Evolutionary conservation across 768 basidiomycete genomes (phyloP), one percentile per base, ranked within the genome.

Genomic region (Lactarius quietus): DNA sequence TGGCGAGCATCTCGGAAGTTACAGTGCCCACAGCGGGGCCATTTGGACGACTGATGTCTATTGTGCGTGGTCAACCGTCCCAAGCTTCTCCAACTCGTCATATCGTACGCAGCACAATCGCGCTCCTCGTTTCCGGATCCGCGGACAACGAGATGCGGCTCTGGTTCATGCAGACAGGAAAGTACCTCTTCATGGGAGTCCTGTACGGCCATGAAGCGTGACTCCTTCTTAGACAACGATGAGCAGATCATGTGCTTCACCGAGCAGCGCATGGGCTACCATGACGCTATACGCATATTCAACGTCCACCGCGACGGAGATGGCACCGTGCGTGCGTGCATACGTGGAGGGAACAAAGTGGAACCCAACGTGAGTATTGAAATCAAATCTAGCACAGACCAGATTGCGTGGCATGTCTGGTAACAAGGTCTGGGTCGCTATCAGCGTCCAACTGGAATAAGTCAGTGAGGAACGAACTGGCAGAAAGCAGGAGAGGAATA

Each of bases 141-240:
- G 97, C 97, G 18, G 96, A 99, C n/a, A n/a, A n/a, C n/a, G n/a
- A n/a, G n/a, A n/a, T n/a, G n/a, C n/a, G n/a, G n/a, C n/a, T n/a
- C n/a, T 99, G 96, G 97, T 82, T 83, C 54, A 92, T 98, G 35
- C 79, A 85, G 57, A 90, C 88, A 5, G 97, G 96, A 64, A 93
- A 97, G 78, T 95, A 93, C 73, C 81, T 99, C 33, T 92, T 88
- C 75, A 88, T 99, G 97, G 97, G 96, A 98, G 76, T 98, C 97
- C 82, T 91, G 92, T 38, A 98, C 96, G 0, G 97, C 97, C 6
- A 92, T 99, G 70, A 98, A 98, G 82, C 83, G 96, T 53, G 96
- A 98, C 28, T 85, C 87, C 8, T 98, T 96, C 82, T 93, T 85
- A 76, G 90, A 91, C 63, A 87, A 92, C 71, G 92, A 90, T n/a